Evolutionary conservation across 805 yeast species (phyloP).

Genomic region (Kodamaea fukazawae): DNA sequence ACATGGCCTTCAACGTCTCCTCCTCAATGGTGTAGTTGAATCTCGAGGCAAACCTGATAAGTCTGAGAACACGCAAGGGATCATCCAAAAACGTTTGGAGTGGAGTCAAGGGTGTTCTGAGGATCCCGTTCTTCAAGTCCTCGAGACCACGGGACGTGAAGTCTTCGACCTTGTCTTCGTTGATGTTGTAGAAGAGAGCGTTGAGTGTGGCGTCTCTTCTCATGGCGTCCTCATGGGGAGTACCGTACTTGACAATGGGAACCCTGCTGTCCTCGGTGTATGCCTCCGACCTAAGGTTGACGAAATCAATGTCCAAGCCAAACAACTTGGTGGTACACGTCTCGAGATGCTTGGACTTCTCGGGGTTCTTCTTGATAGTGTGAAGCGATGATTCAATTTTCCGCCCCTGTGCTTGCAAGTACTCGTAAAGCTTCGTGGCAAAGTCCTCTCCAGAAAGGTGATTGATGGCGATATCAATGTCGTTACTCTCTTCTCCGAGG

Average conservation of each 20-base stretch:
- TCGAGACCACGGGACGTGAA: slow-evolving; percentile 71
- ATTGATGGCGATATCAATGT: slow-evolving; percentile 89
- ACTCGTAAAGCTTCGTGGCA: slow-evolving; percentile 63
- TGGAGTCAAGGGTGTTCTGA: slow-evolving; percentile 88
- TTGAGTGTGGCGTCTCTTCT: slow-evolving; percentile 95
- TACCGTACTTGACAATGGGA: slow-evolving; percentile 82
- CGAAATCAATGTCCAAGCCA: slow-evolving; percentile 89
- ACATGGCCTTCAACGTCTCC: slow-evolving; percentile 65
- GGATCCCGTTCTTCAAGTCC: slow-evolving; percentile 66
- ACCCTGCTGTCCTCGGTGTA: slow-evolving; percentile 82
- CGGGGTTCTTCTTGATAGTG: slow-evolving; percentile 89
- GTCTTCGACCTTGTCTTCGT: slow-evolving; percentile 72
- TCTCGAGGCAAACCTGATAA: slow-evolving; percentile 82
- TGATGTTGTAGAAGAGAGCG: slow-evolving; percentile 84
- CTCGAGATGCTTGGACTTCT: slow-evolving; percentile 91
- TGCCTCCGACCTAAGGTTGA: slow-evolving; percentile 82
- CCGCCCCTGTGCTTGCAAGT: slow-evolving; percentile 18
- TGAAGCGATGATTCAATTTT: slow-evolving; percentile 51
- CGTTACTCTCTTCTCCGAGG: slow-evolving; percentile 75
- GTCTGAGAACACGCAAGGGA: slow-evolving; percentile 83
- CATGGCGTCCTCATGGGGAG: slow-evolving; percentile 86
- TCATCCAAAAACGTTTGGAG: slow-evolving; percentile 86
- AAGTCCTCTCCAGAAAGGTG: slow-evolving; percentile 81
- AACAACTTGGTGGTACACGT: slow-evolving; percentile 89
- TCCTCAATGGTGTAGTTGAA: slow-evolving; percentile 65